Evolutionary conservation across 2,329 filamentous ascomycete genomes (phyloP).

Genomic region (Trichoderma hamatum): DNA sequence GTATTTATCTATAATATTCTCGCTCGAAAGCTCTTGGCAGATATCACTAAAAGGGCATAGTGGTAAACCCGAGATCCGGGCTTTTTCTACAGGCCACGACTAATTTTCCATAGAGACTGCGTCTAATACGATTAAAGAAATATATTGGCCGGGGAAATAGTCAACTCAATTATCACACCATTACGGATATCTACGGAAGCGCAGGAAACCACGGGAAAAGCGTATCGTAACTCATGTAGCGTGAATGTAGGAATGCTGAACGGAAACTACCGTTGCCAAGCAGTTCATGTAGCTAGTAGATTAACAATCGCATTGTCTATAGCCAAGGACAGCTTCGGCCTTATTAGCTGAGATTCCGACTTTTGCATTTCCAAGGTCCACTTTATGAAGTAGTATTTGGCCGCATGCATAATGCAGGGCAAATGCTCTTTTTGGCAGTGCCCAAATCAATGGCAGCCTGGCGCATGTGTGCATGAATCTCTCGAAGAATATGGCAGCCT

Average conservation of each 20-base stretch:
- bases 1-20: no score
- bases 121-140: background rate
- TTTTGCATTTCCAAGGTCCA: background rate
- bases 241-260: background rate
- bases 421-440: background rate
- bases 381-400: background rate
- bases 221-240: background rate
- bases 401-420: background rate
- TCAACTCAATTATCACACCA: background rate
- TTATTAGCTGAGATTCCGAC: background rate
- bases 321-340: background rate
- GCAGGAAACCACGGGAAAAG: background rate
- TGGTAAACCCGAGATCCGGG: background rate
- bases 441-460: no score
- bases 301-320: background rate
- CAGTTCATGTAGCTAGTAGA: background rate
- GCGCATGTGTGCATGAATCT: no score
- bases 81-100: background rate
- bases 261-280: background rate
- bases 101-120: no score
- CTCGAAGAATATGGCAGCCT: no score
- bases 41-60: background rate
- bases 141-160: background rate
- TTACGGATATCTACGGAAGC: constrained; percentile 1
- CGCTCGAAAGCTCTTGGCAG: background rate